Conservation (phyloP, 306 rosid species). For the cucumber (Cucumis sativus) region DNA sequence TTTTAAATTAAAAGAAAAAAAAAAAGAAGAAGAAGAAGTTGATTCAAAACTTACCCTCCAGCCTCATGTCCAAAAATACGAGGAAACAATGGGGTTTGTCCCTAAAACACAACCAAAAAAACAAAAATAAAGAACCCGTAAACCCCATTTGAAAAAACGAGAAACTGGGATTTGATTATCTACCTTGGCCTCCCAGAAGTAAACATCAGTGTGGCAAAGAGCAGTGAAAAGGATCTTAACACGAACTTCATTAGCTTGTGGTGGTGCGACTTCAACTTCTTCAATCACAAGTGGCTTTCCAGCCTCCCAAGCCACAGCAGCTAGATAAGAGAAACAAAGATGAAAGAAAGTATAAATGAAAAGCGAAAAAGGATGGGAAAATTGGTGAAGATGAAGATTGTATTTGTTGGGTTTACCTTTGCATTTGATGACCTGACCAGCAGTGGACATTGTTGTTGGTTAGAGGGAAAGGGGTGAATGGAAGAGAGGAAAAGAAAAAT, state of each 20-base stretch:
- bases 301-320: slow-evolving; percentile 49
- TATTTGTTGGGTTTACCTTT: slow-evolving; percentile 22
- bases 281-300: slow-evolving; percentile 42
- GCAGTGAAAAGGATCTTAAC: slow-evolving; percentile 36
- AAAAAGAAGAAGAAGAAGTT: not conserved
- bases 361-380: too few species aligned
- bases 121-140: too few species aligned
- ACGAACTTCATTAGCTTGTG: slow-evolving; percentile 37
- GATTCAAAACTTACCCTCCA: slow-evolving; percentile 48
- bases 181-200: slow-evolving; percentile 45
- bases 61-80: slow-evolving; percentile 95
- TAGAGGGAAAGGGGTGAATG: too few species aligned
- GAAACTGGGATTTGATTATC: not conserved
- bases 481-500: not conserved
- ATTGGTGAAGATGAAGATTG: too few species aligned
- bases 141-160: too few species aligned
- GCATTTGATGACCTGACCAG: slow-evolving; percentile 59
- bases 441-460: slow-evolving; percentile 22
- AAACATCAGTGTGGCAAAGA: slow-evolving; percentile 39
- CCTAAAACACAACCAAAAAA: slow-evolving; percentile 26
- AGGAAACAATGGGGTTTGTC: slow-evolving; percentile 75
- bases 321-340: slow-evolving; percentile 10
- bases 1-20: not conserved
- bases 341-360: too few species aligned
- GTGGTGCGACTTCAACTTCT: slow-evolving; percentile 41